phyloP scores from a whole-genome alignment of 495 filamentous ascomycete genomes.

The Trichodelitschia bisporula region DNA sequence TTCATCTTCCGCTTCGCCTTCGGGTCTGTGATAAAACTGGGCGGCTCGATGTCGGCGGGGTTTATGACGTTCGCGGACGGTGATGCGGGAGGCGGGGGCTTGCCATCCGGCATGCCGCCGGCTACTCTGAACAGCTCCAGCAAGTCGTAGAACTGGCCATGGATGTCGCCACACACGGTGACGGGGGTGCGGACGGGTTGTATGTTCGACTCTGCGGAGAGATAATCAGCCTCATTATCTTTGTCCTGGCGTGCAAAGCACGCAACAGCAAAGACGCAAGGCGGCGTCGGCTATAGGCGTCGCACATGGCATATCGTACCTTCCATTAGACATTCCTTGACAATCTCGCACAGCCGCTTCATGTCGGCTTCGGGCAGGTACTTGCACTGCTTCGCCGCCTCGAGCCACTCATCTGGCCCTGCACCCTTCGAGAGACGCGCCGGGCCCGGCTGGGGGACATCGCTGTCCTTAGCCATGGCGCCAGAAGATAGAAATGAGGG shows the following conservation, averaged over 20 bases:
- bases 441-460: conserved; percentile 70
- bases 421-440: conserved; percentile 60
- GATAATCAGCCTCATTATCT: too few species aligned
- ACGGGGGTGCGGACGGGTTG: conserved; percentile 92
- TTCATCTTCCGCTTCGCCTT: conserved; percentile 61
- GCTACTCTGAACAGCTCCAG: conserved; percentile 91
- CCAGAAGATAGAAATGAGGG: not conserved
- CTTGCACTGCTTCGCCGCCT: conserved; percentile 85
- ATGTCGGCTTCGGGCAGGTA: conserved; percentile 87
- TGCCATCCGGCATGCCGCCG: conserved; percentile 77
- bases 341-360: conserved; percentile 96
- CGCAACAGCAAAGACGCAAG: too few species aligned
- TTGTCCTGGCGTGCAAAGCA: conserved; percentile 1
- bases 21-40: conserved; percentile 61
- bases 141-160: conserved; percentile 97
- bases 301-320: conserved; percentile 22
- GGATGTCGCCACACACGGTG: conserved; percentile 93
- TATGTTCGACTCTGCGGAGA: conserved; percentile 71
- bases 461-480: conserved; percentile 26
- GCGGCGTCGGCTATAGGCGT: not conserved
- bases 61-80: conserved; percentile 36
- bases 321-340: conserved; percentile 97
- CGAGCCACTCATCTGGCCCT: conserved; percentile 88
- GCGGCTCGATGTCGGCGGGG: conserved; percentile 69
- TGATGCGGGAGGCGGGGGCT: conserved; percentile 21